phyloP scores from a whole-genome alignment of 768 basidiomycete genomes.

The Xerocomellus dryophilus region DNA sequence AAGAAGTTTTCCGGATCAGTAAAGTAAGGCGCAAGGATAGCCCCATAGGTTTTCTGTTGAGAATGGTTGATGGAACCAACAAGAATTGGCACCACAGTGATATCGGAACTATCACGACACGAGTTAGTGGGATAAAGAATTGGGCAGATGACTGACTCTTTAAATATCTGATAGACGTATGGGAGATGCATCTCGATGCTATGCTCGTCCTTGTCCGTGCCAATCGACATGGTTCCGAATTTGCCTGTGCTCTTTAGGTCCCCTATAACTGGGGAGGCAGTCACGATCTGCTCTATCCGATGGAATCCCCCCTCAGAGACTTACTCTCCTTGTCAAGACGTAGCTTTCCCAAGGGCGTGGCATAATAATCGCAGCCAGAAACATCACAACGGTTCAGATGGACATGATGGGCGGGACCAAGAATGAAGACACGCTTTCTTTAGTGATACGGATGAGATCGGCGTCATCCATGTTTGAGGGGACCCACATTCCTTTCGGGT shows the following conservation, averaged over 20 bases:
- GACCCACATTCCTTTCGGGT: slow-evolving; percentile 75
- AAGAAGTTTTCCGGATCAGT: slow-evolving; percentile 76
- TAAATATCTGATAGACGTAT: slow-evolving; percentile 80
- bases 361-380: slow-evolving; percentile 71
- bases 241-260: slow-evolving; percentile 26
- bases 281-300: slow-evolving; percentile 6
- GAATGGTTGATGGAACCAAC: slow-evolving; percentile 72
- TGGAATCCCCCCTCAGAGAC: slow-evolving; percentile 24
- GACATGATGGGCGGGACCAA: slow-evolving; percentile 94
- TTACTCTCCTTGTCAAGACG: slow-evolving; percentile 76
- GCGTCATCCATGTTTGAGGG: background rate
- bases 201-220: slow-evolving; percentile 90
- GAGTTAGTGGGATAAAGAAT: slow-evolving; percentile 1
- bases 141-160: slow-evolving; percentile 51
- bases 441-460: slow-evolving; percentile 7
- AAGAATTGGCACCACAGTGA: slow-evolving; percentile 84
- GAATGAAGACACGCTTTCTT: slow-evolving; percentile 89
- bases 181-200: slow-evolving; percentile 98
- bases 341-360: slow-evolving; percentile 82
- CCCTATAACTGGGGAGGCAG: slow-evolving; percentile 11
- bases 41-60: slow-evolving; percentile 62
- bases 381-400: slow-evolving; percentile 87
- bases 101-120: slow-evolving; percentile 51
- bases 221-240: slow-evolving; percentile 64
- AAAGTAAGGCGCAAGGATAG: slow-evolving; percentile 77